Percentiles rank a stretch among this genome's conserved stretches.
Conservation (phyloP, 108 stramenopile species). For the Fragilariopsis cylindrus region DNA sequence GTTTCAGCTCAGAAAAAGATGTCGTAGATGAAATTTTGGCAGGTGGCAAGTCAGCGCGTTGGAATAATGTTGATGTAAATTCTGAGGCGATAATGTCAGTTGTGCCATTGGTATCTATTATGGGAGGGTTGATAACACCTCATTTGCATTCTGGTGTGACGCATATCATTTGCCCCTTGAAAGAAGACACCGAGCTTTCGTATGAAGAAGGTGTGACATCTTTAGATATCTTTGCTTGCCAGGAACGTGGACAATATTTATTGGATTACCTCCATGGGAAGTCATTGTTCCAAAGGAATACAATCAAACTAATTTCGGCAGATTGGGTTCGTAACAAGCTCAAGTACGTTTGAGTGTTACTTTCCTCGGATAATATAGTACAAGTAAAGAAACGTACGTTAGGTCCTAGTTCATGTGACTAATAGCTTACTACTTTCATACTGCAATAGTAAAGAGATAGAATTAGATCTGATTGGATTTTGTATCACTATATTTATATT, state of each 20-base stretch:
- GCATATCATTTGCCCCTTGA: slow-evolving; percentile 58
- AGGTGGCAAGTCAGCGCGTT: slow-evolving; percentile 23
- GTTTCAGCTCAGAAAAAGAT: slow-evolving; percentile 17
- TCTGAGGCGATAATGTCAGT: slow-evolving; percentile 37
- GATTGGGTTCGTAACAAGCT: slow-evolving; percentile 25
- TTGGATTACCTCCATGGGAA: background rate
- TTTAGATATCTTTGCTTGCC: background rate
- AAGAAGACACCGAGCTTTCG: slow-evolving; percentile 7
- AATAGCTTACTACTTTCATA: no score
- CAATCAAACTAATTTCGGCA: slow-evolving; percentile 27
- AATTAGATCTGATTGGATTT: no score
- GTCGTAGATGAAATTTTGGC: slow-evolving; percentile 15
- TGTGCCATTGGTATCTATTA: slow-evolving; percentile 50
- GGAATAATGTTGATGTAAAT: slow-evolving; percentile 28
- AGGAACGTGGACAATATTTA: slow-evolving; percentile 5
- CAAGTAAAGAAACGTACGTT: no score
- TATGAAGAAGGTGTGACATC: background rate
- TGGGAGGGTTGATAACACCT: slow-evolving; percentile 55
- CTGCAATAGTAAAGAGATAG: no score
- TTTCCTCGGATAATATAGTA: no score
- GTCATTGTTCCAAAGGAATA: background rate
- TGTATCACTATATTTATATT: no score
- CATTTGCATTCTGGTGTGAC: slow-evolving; percentile 63
- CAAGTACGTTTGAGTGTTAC: background rate
- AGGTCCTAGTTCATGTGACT: no score